A percentile compares a stretch with the other conserved stretches of the same genome.
These are phyloP conservation scores for Begonia fuchsioides DNA, from an alignment of 306 rosid genomes.

Conservation along the genomic window DNA sequence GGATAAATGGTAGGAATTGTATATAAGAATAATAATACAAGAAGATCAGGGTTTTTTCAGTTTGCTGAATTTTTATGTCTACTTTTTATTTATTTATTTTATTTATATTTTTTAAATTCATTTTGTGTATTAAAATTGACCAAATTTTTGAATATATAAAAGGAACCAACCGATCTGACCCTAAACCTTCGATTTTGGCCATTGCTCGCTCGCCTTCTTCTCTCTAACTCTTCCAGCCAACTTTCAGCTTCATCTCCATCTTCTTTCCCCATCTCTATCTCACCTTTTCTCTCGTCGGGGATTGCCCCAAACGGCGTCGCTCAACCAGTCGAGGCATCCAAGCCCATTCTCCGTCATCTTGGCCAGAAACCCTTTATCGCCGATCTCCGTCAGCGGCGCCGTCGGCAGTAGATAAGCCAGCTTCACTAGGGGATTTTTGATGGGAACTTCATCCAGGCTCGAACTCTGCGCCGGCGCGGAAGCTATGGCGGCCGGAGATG, in stretches of 20 bases:
- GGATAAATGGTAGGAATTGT: too few relatives aligned
- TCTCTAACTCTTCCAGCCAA: conserved; percentile 14
- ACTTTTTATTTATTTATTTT: too few relatives aligned
- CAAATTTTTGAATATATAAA: too few relatives aligned
- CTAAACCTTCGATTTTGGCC: too few relatives aligned
- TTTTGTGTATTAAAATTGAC: too few relatives aligned
- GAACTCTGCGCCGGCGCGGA: conserved; percentile 12
- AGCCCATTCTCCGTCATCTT: conserved; percentile 11
- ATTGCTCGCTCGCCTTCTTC: too few relatives aligned
- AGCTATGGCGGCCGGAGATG: conserved; percentile 4
- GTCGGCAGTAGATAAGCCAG: conserved; percentile 57
- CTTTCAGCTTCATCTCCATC: neutral
- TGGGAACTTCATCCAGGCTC: conserved; percentile 39
- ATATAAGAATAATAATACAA: too few relatives aligned
- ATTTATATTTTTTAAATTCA: too few relatives aligned
- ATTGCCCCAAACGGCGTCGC: conserved; percentile 8
- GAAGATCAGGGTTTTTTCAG: too few relatives aligned
- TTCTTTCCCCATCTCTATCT: conserved; percentile 1
- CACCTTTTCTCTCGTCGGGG: conserved; percentile 6
- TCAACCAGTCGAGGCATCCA: conserved; percentile 27
- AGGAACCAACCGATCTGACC: too few relatives aligned
- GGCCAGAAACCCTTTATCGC: conserved; percentile 3
- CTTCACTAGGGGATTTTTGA: conserved; percentile 51
- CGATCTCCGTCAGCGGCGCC: conserved; percentile 14
- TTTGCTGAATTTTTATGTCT: too few relatives aligned